phyloP scores from a whole-genome alignment of 257 asterid species.

The Solanum dulcamara region DNA sequence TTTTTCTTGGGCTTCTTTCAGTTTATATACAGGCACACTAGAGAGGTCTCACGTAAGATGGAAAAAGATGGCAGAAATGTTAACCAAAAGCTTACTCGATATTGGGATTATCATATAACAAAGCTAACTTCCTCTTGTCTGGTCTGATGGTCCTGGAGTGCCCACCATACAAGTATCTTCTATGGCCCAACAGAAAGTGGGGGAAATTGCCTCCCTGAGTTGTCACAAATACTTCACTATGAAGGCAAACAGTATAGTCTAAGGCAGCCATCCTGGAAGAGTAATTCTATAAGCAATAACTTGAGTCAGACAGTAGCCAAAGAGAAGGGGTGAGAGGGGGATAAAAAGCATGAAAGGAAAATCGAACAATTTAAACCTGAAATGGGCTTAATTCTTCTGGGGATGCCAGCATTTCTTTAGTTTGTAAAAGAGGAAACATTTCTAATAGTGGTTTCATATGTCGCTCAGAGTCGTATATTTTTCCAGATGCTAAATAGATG shows the following conservation, averaged over 20 bases:
- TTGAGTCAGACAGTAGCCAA: constrained; percentile 20
- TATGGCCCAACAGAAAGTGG: constrained; percentile 91
- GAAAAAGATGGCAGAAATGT: neutral
- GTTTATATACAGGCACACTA: neutral
- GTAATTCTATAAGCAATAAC: constrained; percentile 51
- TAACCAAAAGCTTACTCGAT: constrained; percentile 51
- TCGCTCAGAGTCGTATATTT: constrained; percentile 80
- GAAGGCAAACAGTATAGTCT: constrained; percentile 97
- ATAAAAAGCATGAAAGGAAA: neutral
- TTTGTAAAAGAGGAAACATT: constrained; percentile 91
- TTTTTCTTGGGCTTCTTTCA: neutral
- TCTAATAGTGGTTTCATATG: constrained; percentile 85
- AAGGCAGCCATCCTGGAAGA: constrained; percentile 99
- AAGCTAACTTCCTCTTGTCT: constrained; percentile 82
- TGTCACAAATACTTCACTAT: constrained; percentile 96
- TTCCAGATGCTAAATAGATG: constrained; percentile 92
- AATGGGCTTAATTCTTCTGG: constrained; percentile 78
- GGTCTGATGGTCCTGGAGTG: constrained; percentile 92
- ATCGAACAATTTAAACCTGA: constrained; percentile 45
- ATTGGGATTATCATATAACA: constrained; percentile 66
- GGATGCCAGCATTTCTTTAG: constrained; percentile 86
- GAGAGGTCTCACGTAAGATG: neutral
- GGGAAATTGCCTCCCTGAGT: constrained; percentile 99
- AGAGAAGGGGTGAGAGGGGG: neutral
- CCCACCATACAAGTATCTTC: constrained; percentile 86